These are phyloP conservation scores for Abortiporus biennis DNA, from an alignment of 1,284 basidiomycete species.

Conservation along the genomic window DNA sequence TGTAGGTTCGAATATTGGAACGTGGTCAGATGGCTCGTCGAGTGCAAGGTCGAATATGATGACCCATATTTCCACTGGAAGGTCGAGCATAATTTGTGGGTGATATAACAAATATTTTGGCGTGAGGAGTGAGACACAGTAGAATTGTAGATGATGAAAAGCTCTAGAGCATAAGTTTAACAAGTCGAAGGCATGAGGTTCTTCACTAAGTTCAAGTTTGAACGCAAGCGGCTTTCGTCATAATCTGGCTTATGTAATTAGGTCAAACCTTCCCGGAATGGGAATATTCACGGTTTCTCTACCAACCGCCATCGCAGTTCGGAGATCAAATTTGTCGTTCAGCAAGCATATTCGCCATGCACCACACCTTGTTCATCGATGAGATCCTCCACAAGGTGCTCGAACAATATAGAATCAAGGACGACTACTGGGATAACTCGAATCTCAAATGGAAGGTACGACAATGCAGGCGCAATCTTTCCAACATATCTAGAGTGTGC, in stretches of 20 bases:
- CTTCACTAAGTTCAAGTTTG: no score
- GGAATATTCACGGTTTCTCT: no score
- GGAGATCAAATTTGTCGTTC: no score
- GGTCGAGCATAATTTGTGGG: constrained; percentile 25
- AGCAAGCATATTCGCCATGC: no score
- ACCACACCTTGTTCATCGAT: constrained; percentile 9
- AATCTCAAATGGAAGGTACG: neutral
- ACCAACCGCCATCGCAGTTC: no score
- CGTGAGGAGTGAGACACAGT: neutral
- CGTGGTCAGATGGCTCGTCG: constrained; percentile 53
- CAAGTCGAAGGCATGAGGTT: no score
- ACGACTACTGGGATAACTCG: neutral
- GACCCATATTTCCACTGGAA: constrained; percentile 64
- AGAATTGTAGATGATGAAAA: neutral
- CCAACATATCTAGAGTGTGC: constrained; percentile 21
- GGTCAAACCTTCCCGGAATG: no score
- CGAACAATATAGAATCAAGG: neutral
- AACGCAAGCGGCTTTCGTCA: no score
- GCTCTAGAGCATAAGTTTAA: no score
- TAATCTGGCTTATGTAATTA: no score
- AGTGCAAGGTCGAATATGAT: constrained; percentile 63
- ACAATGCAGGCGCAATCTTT: constrained; percentile 15
- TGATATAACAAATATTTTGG: neutral
- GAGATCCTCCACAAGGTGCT: constrained; percentile 9
- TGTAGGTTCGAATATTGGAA: constrained; percentile 49